These are phyloP conservation scores for Cichorium intybus DNA, from an alignment of 140 eudicot species.

Conservation along the genomic window DNA sequence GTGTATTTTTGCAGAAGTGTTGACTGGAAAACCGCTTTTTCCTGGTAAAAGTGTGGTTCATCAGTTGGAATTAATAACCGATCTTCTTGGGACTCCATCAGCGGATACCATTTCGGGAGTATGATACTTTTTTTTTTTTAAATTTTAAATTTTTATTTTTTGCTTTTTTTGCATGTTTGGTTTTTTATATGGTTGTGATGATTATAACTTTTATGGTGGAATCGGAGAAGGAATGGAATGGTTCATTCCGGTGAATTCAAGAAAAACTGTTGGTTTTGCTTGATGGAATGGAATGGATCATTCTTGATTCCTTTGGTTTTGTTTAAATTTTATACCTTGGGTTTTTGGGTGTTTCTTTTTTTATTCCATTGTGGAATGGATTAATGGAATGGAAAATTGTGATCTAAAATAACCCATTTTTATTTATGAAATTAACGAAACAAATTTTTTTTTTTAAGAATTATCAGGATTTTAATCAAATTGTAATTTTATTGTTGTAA, in stretches of 20 bases:
- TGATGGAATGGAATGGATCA: neutral
- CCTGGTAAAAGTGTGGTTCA: slow-evolving; percentile 99
- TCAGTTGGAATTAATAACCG: slow-evolving; percentile 83
- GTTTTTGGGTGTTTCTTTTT: too few species aligned
- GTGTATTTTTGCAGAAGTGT: slow-evolving; percentile 89
- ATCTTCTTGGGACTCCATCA: slow-evolving; percentile 94
- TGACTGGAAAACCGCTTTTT: slow-evolving; percentile 88
- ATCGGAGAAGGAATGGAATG: neutral
- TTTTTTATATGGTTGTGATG: too few species aligned
- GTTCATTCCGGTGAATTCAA: neutral
- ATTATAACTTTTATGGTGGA: too few species aligned
- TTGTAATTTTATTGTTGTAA: too few species aligned
- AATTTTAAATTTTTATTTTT: neutral
- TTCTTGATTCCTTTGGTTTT: neutral
- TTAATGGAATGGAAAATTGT: too few species aligned
- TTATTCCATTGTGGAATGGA: neutral
- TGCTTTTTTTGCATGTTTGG: neutral
- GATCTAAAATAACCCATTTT: neutral
- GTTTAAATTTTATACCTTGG: neutral
- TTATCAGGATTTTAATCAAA: neutral
- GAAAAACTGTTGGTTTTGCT: neutral
- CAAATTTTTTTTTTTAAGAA: neutral
- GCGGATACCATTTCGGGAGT: slow-evolving; percentile 83
- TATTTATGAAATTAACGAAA: neutral
- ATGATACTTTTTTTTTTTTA: slow-evolving; percentile 13